Percentiles rank a stretch among this genome's conserved stretches.
These are phyloP conservation scores for Ascocoryne sarcoides DNA, from an alignment of 2,329 filamentous ascomycete species.

Conservation along the genomic window DNA sequence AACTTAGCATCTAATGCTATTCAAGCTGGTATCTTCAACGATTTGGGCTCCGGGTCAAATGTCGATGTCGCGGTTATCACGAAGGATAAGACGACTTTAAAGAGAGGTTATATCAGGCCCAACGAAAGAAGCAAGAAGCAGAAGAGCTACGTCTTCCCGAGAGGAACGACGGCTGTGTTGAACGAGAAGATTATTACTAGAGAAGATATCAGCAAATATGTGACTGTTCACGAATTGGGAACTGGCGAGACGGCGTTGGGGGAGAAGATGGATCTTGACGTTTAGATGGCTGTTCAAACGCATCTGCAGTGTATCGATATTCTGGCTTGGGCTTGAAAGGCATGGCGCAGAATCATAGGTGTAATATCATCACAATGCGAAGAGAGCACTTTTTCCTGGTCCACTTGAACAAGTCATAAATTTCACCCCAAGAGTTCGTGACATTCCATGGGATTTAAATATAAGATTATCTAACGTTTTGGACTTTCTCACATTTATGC, in stretches of 20 bases:
- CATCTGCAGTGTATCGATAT: conserved; percentile 15
- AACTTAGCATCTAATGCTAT: conserved; percentile 80
- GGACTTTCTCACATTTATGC: too few relatives aligned
- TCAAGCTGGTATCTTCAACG: conserved; percentile 96
- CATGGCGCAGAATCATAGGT: conserved; percentile 9
- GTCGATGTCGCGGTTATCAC: conserved; percentile 96
- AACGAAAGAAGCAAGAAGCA: conserved; percentile 88
- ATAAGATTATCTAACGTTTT: too few relatives aligned
- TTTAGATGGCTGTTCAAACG: conserved; percentile 30
- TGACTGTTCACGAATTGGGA: conserved; percentile 77
- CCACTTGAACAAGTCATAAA: not conserved
- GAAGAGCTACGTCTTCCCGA: conserved; percentile 82
- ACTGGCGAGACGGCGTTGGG: conserved; percentile 44
- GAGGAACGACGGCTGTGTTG: conserved; percentile 89
- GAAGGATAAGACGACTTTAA: conserved; percentile 83
- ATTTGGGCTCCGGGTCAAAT: conserved; percentile 92
- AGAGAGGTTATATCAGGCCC: conserved; percentile 87
- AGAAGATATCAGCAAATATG: conserved; percentile 88
- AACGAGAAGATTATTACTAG: conserved; percentile 95
- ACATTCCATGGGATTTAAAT: too few relatives aligned
- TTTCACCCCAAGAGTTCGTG: too few relatives aligned
- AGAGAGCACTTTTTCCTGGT: conserved; percentile 2
- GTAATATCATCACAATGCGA: conserved; percentile 13
- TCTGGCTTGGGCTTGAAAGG: conserved; percentile 14
- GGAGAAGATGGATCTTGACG: conserved; percentile 62